phyloP scores from a whole-genome alignment of 2,329 filamentous ascomycete genomes.

The Aureobasidium sp. region DNA sequence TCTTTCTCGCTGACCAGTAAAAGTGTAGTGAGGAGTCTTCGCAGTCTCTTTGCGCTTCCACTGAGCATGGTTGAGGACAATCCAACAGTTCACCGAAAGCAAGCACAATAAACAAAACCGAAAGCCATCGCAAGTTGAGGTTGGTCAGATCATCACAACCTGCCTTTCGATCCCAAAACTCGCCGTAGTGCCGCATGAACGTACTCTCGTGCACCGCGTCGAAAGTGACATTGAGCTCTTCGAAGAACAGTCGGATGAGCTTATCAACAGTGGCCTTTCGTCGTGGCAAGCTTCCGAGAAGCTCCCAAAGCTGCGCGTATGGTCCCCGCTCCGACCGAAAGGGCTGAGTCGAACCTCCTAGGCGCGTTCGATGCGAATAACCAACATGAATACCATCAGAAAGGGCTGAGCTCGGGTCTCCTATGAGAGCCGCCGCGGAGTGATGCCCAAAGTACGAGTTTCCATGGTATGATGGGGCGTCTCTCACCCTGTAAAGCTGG shows the following conservation, averaged over 20 bases:
- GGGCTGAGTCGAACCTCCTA: background rate
- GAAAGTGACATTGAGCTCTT: background rate
- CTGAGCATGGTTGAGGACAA: slow-evolving; percentile 3
- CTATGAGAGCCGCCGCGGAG: background rate
- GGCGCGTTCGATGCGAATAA: background rate
- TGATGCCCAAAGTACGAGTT: background rate
- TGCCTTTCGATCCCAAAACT: slow-evolving; percentile 1
- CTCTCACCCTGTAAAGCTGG: background rate
- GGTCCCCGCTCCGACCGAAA: background rate
- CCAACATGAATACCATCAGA: background rate
- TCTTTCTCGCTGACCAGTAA: slow-evolving; percentile 1
- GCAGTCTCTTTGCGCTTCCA: background rate
- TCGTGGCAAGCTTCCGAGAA: background rate
- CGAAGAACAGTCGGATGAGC: background rate
- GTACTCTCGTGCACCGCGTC: background rate
- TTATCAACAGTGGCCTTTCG: background rate
- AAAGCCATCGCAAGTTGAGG: background rate
- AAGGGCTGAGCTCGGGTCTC: background rate
- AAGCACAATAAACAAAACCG: background rate
- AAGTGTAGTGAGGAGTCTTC: slow-evolving; percentile 3
- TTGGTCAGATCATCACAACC: slow-evolving; percentile 3
- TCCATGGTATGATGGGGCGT: background rate
- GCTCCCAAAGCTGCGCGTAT: background rate
- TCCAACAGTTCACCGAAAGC: background rate
- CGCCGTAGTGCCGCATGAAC: background rate